A percentile compares a stretch with the other conserved stretches of the same genome.
Conservation (phyloP, 306 rosid genomes). For the Rosa persica region DNA sequence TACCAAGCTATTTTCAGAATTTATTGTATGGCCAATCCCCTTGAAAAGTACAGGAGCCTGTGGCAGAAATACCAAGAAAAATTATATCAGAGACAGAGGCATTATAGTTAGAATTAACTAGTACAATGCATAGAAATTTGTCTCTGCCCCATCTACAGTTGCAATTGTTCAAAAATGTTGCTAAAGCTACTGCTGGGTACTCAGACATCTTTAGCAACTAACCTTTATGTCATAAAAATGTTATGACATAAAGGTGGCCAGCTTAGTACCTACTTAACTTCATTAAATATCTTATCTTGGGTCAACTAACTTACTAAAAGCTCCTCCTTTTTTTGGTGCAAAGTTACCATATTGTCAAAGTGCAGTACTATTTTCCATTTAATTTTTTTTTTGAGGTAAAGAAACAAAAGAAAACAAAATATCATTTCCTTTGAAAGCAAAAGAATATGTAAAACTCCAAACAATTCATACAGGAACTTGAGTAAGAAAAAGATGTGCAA, state of each 20-base stretch:
- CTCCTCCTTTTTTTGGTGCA: background rate
- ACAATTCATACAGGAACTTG: background rate
- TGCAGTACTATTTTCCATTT: background rate
- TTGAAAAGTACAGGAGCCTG: conserved; percentile 98
- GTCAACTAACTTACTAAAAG: background rate
- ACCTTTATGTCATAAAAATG: background rate
- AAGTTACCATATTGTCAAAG: background rate
- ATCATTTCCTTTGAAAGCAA: background rate
- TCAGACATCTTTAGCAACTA: no score
- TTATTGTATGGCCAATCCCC: conserved; percentile 88
- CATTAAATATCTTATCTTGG: background rate
- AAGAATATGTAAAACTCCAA: background rate
- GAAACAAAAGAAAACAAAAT: background rate
- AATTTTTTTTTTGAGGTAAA: background rate
- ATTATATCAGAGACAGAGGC: conserved; percentile 27
- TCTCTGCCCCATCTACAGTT: background rate
- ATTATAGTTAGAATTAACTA: conserved; percentile 8
- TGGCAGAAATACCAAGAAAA: conserved; percentile 26
- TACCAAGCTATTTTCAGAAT: conserved; percentile 87
- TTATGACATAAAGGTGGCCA: background rate
- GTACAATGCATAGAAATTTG: background rate
- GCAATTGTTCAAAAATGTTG: background rate
- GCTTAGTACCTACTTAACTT: background rate
- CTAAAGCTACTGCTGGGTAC: background rate
- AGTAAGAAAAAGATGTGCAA: background rate